phyloP scores from a whole-genome alignment of 768 basidiomycete species.

The Ephemerocybe angulata region DNA sequence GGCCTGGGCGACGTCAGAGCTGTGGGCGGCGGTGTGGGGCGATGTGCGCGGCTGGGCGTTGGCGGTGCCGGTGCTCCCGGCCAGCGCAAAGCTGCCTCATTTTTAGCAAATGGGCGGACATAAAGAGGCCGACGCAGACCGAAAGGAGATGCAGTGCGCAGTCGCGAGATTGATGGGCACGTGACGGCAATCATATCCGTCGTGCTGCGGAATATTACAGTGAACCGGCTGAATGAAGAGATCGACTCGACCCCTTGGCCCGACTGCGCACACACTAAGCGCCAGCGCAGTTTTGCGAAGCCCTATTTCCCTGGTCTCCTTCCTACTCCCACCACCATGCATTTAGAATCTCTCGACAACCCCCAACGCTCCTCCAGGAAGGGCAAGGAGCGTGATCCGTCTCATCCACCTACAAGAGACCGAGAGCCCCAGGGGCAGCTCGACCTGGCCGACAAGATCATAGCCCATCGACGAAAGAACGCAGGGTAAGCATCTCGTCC shows the following conservation, averaged over 20 bases:
- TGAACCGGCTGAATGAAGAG: neutral
- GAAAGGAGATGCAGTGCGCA: too few relatives aligned
- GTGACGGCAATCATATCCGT: too few relatives aligned
- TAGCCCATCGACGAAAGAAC: conserved; percentile 57
- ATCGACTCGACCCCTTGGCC: neutral
- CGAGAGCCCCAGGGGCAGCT: too few relatives aligned
- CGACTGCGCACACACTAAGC: conserved; percentile 21
- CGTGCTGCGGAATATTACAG: too few relatives aligned
- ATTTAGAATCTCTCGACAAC: conserved; percentile 15
- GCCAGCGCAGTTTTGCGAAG: conserved; percentile 20
- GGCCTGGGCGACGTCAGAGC: too few relatives aligned
- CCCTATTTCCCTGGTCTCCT: conserved; percentile 7
- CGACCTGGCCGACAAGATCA: conserved; percentile 55
- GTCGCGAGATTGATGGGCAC: too few relatives aligned
- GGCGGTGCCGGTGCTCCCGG: too few relatives aligned
- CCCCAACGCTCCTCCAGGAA: conserved; percentile 29
- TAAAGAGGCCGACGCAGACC: too few relatives aligned
- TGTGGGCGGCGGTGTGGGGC: too few relatives aligned
- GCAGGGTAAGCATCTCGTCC: conserved; percentile 39
- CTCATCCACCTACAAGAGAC: conserved; percentile 17
- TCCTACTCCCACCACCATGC: conserved; percentile 24
- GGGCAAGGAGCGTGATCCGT: conserved; percentile 41
- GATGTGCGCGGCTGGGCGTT: too few relatives aligned
- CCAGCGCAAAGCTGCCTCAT: too few relatives aligned
- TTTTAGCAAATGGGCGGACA: too few relatives aligned